Evolutionary conservation across 2,329 filamentous ascomycete genomes (phyloP), one percentile per base, ranked within the genome.

Genomic region (Thelonectria rubi): DNA sequence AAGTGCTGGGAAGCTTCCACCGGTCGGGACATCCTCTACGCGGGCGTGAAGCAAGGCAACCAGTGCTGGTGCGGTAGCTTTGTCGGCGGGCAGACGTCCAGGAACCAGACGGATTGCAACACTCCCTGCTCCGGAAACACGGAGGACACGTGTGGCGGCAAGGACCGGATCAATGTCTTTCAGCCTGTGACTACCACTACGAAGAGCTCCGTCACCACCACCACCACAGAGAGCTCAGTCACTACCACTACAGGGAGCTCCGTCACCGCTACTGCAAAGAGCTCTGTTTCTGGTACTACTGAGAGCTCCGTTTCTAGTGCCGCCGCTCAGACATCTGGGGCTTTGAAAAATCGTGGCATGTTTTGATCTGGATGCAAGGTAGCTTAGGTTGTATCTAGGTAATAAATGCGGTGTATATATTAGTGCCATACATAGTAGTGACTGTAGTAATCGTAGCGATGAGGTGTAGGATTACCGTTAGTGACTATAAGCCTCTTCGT

Each of bases 41-140:
- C 63, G 12, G 60, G 65, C 40, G 53, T 68, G 18, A 63, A 64
- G 56, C 30, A 49, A n/a, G 63, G 60, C 40, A 68, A 66, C 42
- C 52, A 68, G 43, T 63, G 66, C 54, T 66, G 63, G 60, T 67
- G 65, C 53, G 60, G 61, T 20, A 61, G 50, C 46, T 65, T 62
- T 21, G 37, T 67, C 18, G 47, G 34, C 43, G 63, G 65, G 34
- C 47, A 63, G 40, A 40, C 20, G 39, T 43, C 63, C n/a, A 52
- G 40, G 8, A 54, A 64, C 30, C 42, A 59, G 46, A 37, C 39
- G 5, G 46, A 67, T 11, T 67, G 63, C 55, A 54, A 67, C 56
- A 47, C 55, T 32, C 60, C 65, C 8, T 66, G 58, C 53, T 64
- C 48, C 14, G 63, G 66, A 6, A 54, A 69, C 42, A 52, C 58